phyloP scores from a whole-genome alignment of 2,329 filamentous ascomycete species.

The Harringtonia lauricola region DNA sequence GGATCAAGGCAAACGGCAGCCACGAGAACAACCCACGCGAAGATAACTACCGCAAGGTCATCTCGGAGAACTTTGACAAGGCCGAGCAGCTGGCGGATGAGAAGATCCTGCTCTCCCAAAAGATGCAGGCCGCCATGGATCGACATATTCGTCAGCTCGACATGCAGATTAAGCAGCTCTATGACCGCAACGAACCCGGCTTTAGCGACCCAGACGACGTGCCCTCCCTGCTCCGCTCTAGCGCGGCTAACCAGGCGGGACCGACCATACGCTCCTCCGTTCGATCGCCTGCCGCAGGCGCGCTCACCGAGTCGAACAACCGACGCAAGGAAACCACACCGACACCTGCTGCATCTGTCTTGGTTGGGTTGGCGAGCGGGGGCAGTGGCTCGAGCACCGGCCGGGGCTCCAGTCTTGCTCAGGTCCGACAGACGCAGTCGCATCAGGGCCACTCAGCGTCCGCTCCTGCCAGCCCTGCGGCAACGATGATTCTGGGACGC shows the following conservation, averaged over 20 bases:
- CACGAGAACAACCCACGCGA: slow-evolving; percentile 67
- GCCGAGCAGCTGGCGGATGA: slow-evolving; percentile 64
- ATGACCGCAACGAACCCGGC: slow-evolving; percentile 49
- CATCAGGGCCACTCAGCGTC: slow-evolving; percentile 40
- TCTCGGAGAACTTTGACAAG: slow-evolving; percentile 56
- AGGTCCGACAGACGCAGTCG: slow-evolving; percentile 38
- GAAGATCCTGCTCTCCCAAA: slow-evolving; percentile 60
- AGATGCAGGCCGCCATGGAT: slow-evolving; percentile 47
- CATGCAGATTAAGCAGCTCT: slow-evolving; percentile 48
- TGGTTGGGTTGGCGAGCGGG: slow-evolving; percentile 11
- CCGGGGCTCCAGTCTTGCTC: slow-evolving; percentile 28
- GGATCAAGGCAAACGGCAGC: slow-evolving; percentile 66
- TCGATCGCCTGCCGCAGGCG: slow-evolving; percentile 23
- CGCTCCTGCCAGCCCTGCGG: slow-evolving; percentile 48
- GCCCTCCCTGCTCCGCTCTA: slow-evolving; percentile 49
- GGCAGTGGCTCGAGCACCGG: slow-evolving; percentile 8
- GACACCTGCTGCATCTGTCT: background rate
- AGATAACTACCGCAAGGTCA: slow-evolving; percentile 52
- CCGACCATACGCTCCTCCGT: slow-evolving; percentile 27
- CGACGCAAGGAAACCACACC: slow-evolving; percentile 17
- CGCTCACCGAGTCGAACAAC: slow-evolving; percentile 14
- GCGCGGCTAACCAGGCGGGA: slow-evolving; percentile 38
- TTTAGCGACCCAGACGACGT: slow-evolving; percentile 52
- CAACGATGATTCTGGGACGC: slow-evolving; percentile 46
- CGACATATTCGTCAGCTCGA: slow-evolving; percentile 55